Percentiles rank a stretch among this genome's conserved stretches.
Conservation (phyloP, 1,284 basidiomycete genomes). For the Erythrobasidium hasegawianum region DNA sequence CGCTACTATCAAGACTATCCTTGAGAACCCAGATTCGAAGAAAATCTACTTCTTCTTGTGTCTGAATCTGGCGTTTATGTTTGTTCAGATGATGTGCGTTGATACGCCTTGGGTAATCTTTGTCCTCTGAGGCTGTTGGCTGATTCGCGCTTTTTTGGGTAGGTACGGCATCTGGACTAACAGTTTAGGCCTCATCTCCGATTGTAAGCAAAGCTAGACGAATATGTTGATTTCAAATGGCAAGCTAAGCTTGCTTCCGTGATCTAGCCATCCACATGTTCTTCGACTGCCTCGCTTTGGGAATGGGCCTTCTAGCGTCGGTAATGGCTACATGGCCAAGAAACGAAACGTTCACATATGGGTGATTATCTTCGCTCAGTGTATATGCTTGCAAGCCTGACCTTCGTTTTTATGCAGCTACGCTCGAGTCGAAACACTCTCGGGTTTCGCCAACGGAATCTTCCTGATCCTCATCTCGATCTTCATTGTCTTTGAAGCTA, state of each 20-base stretch:
- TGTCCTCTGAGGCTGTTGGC: conserved; percentile 14
- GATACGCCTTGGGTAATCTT: no score
- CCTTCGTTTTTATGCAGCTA: conserved; percentile 58
- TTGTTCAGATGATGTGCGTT: conserved; percentile 52
- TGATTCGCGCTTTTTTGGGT: conserved; percentile 49
- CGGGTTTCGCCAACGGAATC: conserved; percentile 96
- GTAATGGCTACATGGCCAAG: conserved; percentile 98
- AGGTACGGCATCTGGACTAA: conserved; percentile 97
- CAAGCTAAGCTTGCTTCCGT: background rate
- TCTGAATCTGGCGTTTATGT: conserved; percentile 93
- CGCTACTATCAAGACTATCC: conserved; percentile 67
- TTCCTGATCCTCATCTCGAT: conserved; percentile 95
- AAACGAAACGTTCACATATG: conserved; percentile 91
- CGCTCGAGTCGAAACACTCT: conserved; percentile 95
- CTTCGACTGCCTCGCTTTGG: conserved; percentile 97
- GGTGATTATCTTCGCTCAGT: conserved; percentile 55
- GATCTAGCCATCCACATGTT: conserved; percentile 94
- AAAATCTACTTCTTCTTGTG: conserved; percentile 97
- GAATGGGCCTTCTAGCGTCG: conserved; percentile 89
- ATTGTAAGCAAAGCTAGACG: conserved; percentile 61
- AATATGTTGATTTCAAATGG: background rate
- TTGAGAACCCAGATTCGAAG: conserved; percentile 83
- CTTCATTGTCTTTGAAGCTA: conserved; percentile 97
- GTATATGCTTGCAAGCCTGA: no score
- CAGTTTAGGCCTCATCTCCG: conserved; percentile 90